Percentiles rank a stretch among this genome's conserved stretches.
These are phyloP conservation scores for Penicillium steckii DNA, from an alignment of 495 filamentous ascomycete genomes.

Conservation along the genomic window DNA sequence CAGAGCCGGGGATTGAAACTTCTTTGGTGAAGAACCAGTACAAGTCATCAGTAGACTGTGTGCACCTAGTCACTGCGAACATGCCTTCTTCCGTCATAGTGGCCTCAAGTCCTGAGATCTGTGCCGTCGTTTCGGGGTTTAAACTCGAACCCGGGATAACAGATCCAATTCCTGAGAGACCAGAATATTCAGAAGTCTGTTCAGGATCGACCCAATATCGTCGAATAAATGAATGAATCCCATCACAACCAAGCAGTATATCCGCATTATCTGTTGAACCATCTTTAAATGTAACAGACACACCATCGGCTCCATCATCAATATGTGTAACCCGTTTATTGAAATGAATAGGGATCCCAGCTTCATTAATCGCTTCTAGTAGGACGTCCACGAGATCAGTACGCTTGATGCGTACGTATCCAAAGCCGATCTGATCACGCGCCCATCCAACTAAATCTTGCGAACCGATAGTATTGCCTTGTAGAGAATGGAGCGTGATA, in stretches of 20 bases:
- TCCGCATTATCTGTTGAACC: constrained; percentile 35
- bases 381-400: constrained; percentile 29
- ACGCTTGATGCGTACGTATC: constrained; percentile 36
- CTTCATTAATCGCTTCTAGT: constrained; percentile 17
- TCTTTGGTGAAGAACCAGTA: constrained; percentile 31
- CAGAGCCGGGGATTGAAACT: constrained; percentile 23
- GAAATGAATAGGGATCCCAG: constrained; percentile 22
- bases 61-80: constrained; percentile 43
- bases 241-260: constrained; percentile 58
- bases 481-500: constrained; percentile 29
- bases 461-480: constrained; percentile 23
- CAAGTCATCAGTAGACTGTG: constrained; percentile 21
- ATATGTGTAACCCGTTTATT: constrained; percentile 18
- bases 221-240: constrained; percentile 47
- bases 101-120: constrained; percentile 34
- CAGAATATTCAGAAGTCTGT: constrained; percentile 29
- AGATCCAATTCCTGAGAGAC: constrained; percentile 41
- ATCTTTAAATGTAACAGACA: constrained; percentile 30
- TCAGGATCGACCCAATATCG: constrained; percentile 26
- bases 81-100: constrained; percentile 48
- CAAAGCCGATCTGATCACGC: constrained; percentile 24
- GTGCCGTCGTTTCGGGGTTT: constrained; percentile 1
- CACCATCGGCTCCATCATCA: constrained; percentile 11
- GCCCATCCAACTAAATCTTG: constrained; percentile 19
- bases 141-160: constrained; percentile 31